phyloP scores from a whole-genome alignment of 2,329 filamentous ascomycete species.

The Neophaeococcomyces mojaviensis region DNA sequence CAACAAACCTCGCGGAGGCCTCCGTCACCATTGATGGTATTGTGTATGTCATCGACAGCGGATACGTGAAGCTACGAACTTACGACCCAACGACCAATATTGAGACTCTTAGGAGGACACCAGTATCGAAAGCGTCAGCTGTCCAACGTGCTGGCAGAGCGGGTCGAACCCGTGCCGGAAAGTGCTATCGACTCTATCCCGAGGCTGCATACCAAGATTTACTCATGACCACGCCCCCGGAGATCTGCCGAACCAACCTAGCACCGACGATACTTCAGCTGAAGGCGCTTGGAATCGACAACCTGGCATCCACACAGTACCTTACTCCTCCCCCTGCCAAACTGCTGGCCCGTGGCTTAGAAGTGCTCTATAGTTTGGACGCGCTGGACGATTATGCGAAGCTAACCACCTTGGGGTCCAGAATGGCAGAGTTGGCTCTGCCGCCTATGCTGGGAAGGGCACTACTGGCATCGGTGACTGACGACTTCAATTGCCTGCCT shows the following conservation, averaged over 20 bases:
- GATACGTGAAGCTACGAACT: constrained; percentile 81
- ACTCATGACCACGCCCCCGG: constrained; percentile 68
- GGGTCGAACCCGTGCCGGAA: constrained; percentile 80
- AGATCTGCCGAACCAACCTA: constrained; percentile 87
- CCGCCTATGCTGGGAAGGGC: constrained; percentile 95
- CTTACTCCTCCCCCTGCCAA: constrained; percentile 77
- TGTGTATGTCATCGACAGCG: constrained; percentile 81
- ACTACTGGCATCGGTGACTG: constrained; percentile 57
- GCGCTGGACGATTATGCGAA: constrained; percentile 85
- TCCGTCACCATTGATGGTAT: constrained; percentile 92
- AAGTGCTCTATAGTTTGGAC: constrained; percentile 78
- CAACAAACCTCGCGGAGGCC: constrained; percentile 94
- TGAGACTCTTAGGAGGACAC: constrained; percentile 72
- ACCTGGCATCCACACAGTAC: constrained; percentile 84
- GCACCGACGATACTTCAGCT: constrained; percentile 83
- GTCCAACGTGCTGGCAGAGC: constrained; percentile 84
- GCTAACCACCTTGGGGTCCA: constrained; percentile 76
- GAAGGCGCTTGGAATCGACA: constrained; percentile 91
- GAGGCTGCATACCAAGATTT: constrained; percentile 62
- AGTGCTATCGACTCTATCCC: constrained; percentile 89
- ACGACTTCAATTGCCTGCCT: constrained; percentile 67
- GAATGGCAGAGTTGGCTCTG: constrained; percentile 88
- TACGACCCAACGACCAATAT: constrained; percentile 81
- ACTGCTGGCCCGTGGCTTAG: constrained; percentile 75
- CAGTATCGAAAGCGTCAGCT: constrained; percentile 86